A percentile compares a stretch with the other conserved stretches of the same genome.
Conservation (phyloP, 2,329 filamentous ascomycete species). For the Sporothrix variecibatus region DNA sequence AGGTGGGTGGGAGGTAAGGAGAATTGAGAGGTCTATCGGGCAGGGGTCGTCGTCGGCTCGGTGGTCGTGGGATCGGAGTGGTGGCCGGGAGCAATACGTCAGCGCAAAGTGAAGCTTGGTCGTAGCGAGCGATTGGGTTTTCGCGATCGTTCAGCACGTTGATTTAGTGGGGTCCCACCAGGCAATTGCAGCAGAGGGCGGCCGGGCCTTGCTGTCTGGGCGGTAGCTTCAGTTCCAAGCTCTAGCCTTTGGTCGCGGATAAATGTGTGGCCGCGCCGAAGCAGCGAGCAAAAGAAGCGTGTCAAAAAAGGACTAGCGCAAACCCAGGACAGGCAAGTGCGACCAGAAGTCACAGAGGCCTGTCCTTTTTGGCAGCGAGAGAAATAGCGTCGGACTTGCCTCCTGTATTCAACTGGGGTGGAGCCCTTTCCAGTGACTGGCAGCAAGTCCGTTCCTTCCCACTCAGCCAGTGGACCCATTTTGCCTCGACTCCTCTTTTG, state of each 20-base stretch:
- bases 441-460: not conserved
- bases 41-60: not conserved
- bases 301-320: not conserved
- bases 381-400: not conserved
- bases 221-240: not conserved
- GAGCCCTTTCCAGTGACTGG: too few relatives aligned
- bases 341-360: not conserved
- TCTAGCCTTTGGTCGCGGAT: constrained; percentile 14
- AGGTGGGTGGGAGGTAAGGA: not conserved
- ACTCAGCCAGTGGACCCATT: not conserved
- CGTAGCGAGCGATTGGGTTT: constrained; percentile 3
- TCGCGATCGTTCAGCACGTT: constrained; percentile 17
- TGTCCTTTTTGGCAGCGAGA: not conserved
- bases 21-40: too few relatives aligned
- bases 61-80: not conserved
- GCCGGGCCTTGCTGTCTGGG: not conserved
- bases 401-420: not conserved
- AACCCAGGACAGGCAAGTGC: not conserved
- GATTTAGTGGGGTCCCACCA: not conserved
- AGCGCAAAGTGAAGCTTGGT: constrained; percentile 12
- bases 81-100: constrained; percentile 13
- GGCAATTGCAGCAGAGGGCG: not conserved
- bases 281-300: not conserved
- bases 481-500: constrained; percentile 8
- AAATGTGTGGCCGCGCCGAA: constrained; percentile 19